A percentile compares a stretch with the other conserved stretches of the same genome.
phyloP scores from a whole-genome alignment of 306 rosid species.

The Erythrophleum fordii region DNA sequence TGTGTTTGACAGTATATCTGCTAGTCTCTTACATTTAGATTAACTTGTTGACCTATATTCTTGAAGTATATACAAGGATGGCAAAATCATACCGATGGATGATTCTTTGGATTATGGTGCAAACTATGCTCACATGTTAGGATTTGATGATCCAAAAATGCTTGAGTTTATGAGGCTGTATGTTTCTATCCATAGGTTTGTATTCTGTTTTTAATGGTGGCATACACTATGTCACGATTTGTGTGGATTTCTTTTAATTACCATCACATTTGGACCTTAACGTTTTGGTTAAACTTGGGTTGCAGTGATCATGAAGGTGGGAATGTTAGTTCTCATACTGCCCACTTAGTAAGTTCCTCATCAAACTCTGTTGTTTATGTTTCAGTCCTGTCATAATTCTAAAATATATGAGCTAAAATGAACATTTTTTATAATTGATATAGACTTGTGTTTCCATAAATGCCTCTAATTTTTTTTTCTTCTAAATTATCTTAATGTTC shows the following conservation, averaged over 20 bases:
- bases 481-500: conserved; percentile 34
- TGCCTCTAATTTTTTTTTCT: conserved; percentile 15
- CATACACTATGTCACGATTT: conserved; percentile 2
- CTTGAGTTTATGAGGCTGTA: conserved; percentile 95
- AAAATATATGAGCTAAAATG: background rate
- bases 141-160: conserved; percentile 85
- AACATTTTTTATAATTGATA: conserved; percentile 12
- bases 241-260: conserved; percentile 12
- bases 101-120: conserved; percentile 93
- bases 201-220: conserved; percentile 10
- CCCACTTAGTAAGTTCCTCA: conserved; percentile 73
- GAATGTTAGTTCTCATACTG: conserved; percentile 94
- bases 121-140: conserved; percentile 86
- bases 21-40: conserved; percentile 40
- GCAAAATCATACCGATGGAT: conserved; percentile 62
- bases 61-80: conserved; percentile 82
- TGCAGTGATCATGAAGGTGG: conserved; percentile 99
- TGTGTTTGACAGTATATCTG: conserved; percentile 21
- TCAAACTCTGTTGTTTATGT: conserved; percentile 2
- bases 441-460: background rate
- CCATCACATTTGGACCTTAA: conserved; percentile 12
- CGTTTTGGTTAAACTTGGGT: conserved; percentile 30
- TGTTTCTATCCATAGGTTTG: conserved; percentile 88
- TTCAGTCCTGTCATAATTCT: conserved; percentile 23
- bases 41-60: conserved; percentile 26